Evolutionary conservation across 2,329 filamentous ascomycete genomes (phyloP), one percentile per base, ranked within the genome.

Genomic region (Colletotrichum sp.): DNA sequence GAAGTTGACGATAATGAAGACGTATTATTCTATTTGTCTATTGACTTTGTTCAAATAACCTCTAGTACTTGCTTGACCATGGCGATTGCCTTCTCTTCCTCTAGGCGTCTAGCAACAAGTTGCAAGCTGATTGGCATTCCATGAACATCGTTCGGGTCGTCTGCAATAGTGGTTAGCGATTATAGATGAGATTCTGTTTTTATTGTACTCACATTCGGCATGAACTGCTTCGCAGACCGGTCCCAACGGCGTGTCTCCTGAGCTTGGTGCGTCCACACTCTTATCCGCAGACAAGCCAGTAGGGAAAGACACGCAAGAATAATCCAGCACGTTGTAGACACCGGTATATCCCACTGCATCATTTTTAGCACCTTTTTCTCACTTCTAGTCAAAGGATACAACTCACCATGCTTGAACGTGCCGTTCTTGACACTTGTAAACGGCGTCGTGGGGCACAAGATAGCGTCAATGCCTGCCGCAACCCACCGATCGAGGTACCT

Each of bases 371-470:
- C 26, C 26, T 5, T 8, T 3, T 63, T 0, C 4, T 15, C 58
- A 6, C 21, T 16, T 13, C 7, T 34, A 2, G 5, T 36, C 30
- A 6, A 24, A 16, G 58, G 12, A 2, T 1, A 12, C 2, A 18
- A 80, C 85, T 79, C 61, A 87, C 87, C 84, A 48, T 89, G 86
- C 79, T 82, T 85, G 55, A 88, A 87, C 2, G 82, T 81, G 6
- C 86, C 86, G 61, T 86, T 84, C 79, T 87, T 85, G 34, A 85
- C 84, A 0, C 83, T 84, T 55, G 83, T 84, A 66, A 86, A 89
- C 1, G 88, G 86, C 36, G 86, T 87, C 0, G 87, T 88, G 0
- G 93, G 92, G 67, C 90, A 91, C 2, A 94, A 81, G 10, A 94
- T 87, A 2, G 91, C 91, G 80, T 94, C 93, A 9, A 93, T 88